phyloP scores from a whole-genome alignment of 805 yeast genomes.

The Scheffersomyces spartinae region DNA sequence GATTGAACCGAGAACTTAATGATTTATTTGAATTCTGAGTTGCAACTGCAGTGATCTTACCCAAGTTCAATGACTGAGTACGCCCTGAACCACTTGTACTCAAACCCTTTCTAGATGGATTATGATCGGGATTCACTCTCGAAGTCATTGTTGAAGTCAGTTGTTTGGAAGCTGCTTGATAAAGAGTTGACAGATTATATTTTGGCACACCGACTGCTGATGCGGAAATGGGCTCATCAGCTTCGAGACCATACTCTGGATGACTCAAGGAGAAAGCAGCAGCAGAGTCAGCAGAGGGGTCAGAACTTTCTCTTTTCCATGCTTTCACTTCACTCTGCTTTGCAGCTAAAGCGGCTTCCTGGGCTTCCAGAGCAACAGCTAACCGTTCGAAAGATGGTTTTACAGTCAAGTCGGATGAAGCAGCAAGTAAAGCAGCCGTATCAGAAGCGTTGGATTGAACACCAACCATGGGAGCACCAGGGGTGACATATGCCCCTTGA shows the following conservation, averaged over 20 bases:
- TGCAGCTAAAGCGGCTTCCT: slow-evolving; percentile 47
- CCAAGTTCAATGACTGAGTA: slow-evolving; percentile 16
- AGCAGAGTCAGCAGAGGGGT: slow-evolving; percentile 38
- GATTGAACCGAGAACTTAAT: slow-evolving; percentile 30
- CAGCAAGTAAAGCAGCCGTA: slow-evolving; percentile 68
- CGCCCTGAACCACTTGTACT: slow-evolving; percentile 4
- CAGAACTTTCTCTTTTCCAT: slow-evolving; percentile 36
- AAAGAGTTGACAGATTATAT: slow-evolving; percentile 7
- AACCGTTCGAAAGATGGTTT: slow-evolving; percentile 50
- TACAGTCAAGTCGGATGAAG: slow-evolving; percentile 50
- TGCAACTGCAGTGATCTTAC: slow-evolving; percentile 23
- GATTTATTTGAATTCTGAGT: slow-evolving; percentile 27
- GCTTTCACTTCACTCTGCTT: slow-evolving; percentile 31
- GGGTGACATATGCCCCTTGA: slow-evolving; percentile 52
- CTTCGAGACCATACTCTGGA: slow-evolving; percentile 3
- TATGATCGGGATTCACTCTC: slow-evolving; percentile 31
- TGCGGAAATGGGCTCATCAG: not conserved
- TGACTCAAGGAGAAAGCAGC: slow-evolving; percentile 28
- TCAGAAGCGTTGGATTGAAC: slow-evolving; percentile 59
- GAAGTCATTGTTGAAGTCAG: slow-evolving; percentile 32
- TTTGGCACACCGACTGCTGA: slow-evolving; percentile 3
- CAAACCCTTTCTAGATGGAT: slow-evolving; percentile 23
- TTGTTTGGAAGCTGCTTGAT: slow-evolving; percentile 19
- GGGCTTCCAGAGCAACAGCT: slow-evolving; percentile 48
- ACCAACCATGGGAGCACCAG: slow-evolving; percentile 40